Base-by-base conservation (phyloP, 176 grass and related monocot genomes). In the Lolium multiflorum region DNA sequence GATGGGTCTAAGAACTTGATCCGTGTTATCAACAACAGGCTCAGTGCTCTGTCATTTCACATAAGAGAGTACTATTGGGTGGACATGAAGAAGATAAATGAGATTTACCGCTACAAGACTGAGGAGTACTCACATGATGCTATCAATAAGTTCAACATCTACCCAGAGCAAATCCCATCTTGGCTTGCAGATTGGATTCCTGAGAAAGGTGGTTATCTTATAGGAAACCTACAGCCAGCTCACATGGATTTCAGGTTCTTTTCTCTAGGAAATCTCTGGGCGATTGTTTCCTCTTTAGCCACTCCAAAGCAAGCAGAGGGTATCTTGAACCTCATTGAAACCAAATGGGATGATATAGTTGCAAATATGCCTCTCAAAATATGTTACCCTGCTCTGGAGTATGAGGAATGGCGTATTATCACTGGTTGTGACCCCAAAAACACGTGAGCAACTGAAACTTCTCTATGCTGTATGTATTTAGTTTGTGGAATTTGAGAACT, bases 211-310 rank as follows among this genome's bases (percentile, higher is more conserved):
- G 94, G 94, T 71, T 97, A 97, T 78, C 87, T 97, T 64, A 92
- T 92, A 76, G 95, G 92, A 44, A 97, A 97, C 66, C 82, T 99
- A 75, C 97, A 96, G 81, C 94, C 94, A 77, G 89, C 92, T 51
- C 97, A 99, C 83, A 99, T 99, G 94, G 97, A 99, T 89, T 99
- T 99, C 85, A 96, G 97, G 85, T 99, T 99, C 81, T 99, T 99
- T 56, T 91, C 94, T 80, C 89, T 99, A 46, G 97, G 97, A 61
- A 99, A 99, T 91, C 77, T 96, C 64, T 99, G 97, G 97, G 85
- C 94, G 18, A 93, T 99, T 86, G 85, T 93, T 57, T 94, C 94
- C 18, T 96, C 92, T 86, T 88, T 99, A 68, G 89, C 94, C 22
- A 99, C 94, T 72, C 84, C 87, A 77, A 92, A 83, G 81, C 92